Evolutionary conservation across 345 rosid genomes (phyloP).

Genomic region (Populus ilicifolia): DNA sequence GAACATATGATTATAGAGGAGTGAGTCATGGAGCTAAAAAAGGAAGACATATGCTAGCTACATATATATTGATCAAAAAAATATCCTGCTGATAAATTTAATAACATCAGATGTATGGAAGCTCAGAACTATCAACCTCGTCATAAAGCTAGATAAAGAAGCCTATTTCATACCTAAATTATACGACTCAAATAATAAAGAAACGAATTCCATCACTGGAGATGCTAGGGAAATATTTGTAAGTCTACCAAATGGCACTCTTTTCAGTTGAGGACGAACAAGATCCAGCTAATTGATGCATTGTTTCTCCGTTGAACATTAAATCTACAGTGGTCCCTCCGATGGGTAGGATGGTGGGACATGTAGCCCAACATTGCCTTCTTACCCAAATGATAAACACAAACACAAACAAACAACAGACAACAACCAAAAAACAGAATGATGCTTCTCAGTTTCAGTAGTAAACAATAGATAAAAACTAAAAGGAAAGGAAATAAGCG

Average conservation of each 20-base stretch:
- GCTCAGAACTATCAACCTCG: neutral
- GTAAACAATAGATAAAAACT: conserved; percentile 19
- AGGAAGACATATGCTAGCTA: neutral
- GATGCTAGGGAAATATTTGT: conserved; percentile 17
- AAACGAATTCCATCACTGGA: neutral
- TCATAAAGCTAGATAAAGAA: conserved; percentile 6
- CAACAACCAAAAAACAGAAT: conserved; percentile 30
- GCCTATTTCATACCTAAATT: conserved; percentile 1
- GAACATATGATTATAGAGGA: neutral
- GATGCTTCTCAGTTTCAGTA: conserved; percentile 24
- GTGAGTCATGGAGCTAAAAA: neutral
- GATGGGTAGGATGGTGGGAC: conserved; percentile 24
- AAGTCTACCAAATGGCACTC: conserved; percentile 30
- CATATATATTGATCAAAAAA: neutral
- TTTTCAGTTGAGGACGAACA: conserved; percentile 25
- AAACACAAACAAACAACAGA: conserved; percentile 31
- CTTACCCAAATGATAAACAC: conserved; percentile 29
- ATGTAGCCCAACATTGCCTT: conserved; percentile 34
- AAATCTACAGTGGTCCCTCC: conserved; percentile 22
- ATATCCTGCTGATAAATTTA: neutral
- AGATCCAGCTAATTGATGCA: conserved; percentile 23
- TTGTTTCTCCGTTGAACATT: conserved; percentile 21
- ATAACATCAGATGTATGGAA: neutral
- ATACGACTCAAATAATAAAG: neutral
- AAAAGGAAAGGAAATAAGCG: neutral